phyloP scores from a whole-genome alignment of 2,329 filamentous ascomycete species.

The Trichothecium sympodiale region DNA sequence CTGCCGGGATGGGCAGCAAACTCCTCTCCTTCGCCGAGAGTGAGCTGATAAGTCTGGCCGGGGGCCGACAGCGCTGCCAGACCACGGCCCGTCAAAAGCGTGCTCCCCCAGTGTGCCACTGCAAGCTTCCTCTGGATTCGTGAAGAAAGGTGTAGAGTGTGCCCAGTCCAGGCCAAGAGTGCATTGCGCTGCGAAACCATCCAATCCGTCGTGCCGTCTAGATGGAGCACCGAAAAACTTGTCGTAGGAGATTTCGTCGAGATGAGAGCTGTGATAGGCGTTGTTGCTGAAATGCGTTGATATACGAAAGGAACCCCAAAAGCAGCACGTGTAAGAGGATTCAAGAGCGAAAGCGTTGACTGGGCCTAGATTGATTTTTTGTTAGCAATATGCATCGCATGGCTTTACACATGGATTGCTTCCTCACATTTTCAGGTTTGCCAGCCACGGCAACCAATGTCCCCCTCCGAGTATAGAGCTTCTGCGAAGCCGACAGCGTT shows the following conservation, averaged over 20 bases:
- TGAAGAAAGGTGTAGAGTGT: conserved; percentile 67
- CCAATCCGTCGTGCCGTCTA: conserved; percentile 94
- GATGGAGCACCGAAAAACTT: conserved; percentile 75
- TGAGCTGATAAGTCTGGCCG: conserved; percentile 82
- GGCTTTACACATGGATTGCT: not conserved
- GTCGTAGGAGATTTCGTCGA: conserved; percentile 79
- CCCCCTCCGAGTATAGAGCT: conserved; percentile 83
- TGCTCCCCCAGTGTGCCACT: conserved; percentile 83
- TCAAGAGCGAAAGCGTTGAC: conserved; percentile 79
- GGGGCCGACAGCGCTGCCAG: conserved; percentile 74
- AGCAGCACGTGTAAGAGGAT: conserved; percentile 67
- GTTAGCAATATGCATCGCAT: conserved; percentile 1
- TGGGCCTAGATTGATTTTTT: conserved; percentile 47
- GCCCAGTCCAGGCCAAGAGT: conserved; percentile 92
- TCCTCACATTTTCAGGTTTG: conserved; percentile 73
- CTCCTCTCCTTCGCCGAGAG: conserved; percentile 71
- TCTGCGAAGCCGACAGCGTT: conserved; percentile 83
- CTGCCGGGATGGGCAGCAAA: conserved; percentile 87
- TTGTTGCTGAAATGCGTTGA: conserved; percentile 78
- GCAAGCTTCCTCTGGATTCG: conserved; percentile 65
- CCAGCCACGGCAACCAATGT: conserved; percentile 85
- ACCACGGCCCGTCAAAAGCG: conserved; percentile 77
- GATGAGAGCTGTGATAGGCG: conserved; percentile 78
- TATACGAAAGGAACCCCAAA: conserved; percentile 92
- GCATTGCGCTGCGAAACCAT: conserved; percentile 80